Evolutionary conservation across 352 stramenopile species (phyloP).

Genomic region (Globisporangium cylindrosporum): DNA sequence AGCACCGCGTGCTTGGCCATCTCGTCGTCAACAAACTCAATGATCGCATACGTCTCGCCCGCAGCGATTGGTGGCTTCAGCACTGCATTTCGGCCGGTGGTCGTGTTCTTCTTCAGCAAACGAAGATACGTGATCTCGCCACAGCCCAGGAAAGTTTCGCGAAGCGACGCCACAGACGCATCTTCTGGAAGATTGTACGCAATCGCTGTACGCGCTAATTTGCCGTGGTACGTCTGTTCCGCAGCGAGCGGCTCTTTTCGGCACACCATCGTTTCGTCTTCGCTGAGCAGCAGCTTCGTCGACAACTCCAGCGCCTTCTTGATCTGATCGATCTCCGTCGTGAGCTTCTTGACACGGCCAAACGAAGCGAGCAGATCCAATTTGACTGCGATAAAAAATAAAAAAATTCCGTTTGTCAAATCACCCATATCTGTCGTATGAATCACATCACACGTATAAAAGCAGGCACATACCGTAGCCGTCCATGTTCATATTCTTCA

Average conservation of each 20-base stretch:
- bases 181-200: conserved; percentile 86
- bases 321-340: conserved; percentile 78
- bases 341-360: conserved; percentile 84
- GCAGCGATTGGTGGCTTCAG: conserved; percentile 85
- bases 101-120: conserved; percentile 88
- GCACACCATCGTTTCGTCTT: conserved; percentile 83
- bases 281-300: conserved; percentile 79
- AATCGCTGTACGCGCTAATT: conserved; percentile 81
- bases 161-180: conserved; percentile 77
- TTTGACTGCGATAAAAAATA: conserved; percentile 47
- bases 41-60: conserved; percentile 87
- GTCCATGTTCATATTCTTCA: conserved; percentile 90
- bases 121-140: conserved; percentile 85
- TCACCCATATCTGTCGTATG: neutral
- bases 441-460: neutral
- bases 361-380: conserved; percentile 82
- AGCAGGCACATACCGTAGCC: conserved; percentile 58
- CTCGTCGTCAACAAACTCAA: conserved; percentile 86
- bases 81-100: conserved; percentile 82
- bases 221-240: conserved; percentile 86
- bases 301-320: conserved; percentile 82
- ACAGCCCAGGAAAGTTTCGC: conserved; percentile 82
- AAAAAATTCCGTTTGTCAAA: conserved; percentile 2
- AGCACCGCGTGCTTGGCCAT: conserved; percentile 89
- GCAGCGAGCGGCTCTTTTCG: conserved; percentile 76